phyloP scores from a whole-genome alignment of 106 monocot species.

The Phalaenopsis aphrodite region DNA sequence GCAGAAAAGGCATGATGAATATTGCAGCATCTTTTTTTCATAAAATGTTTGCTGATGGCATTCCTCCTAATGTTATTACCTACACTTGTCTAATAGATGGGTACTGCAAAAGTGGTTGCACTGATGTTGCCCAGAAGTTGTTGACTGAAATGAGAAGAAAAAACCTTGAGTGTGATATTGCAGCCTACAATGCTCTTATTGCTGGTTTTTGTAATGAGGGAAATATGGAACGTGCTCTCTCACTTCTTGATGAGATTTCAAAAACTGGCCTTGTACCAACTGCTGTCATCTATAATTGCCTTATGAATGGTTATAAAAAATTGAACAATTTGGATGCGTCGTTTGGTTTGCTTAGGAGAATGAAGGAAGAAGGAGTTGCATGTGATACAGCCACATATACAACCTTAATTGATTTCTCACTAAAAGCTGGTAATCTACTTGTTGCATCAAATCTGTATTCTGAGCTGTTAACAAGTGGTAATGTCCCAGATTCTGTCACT shows the following conservation, averaged over 20 bases:
- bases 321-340: conserved; percentile 44
- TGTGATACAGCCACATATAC: conserved; percentile 61
- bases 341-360: conserved; percentile 34
- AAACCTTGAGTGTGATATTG: conserved; percentile 34
- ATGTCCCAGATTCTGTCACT: conserved; percentile 43
- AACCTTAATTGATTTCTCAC: conserved; percentile 61
- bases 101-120: conserved; percentile 42
- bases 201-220: conserved; percentile 47
- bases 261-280: conserved; percentile 38
- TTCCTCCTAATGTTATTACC: conserved; percentile 44
- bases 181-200: conserved; percentile 42
- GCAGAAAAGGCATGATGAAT: conserved; percentile 41
- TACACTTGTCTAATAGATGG: conserved; percentile 64
- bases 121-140: conserved; percentile 55
- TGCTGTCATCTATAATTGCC: conserved; percentile 43
- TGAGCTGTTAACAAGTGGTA: conserved; percentile 47
- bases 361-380: conserved; percentile 40
- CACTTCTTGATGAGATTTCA: conserved; percentile 37
- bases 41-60: conserved; percentile 43
- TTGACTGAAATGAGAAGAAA: conserved; percentile 36
- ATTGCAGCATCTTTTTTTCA: conserved; percentile 30
- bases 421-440: conserved; percentile 40
- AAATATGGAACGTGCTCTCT: conserved; percentile 44
- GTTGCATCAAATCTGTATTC: conserved; percentile 43
- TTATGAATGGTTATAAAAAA: conserved; percentile 56